Percentiles rank a stretch among this genome's conserved stretches.
These are phyloP conservation scores for Ceratocystis diversiconidia DNA, from an alignment of 2,329 filamentous ascomycete genomes.

Conservation along the genomic window DNA sequence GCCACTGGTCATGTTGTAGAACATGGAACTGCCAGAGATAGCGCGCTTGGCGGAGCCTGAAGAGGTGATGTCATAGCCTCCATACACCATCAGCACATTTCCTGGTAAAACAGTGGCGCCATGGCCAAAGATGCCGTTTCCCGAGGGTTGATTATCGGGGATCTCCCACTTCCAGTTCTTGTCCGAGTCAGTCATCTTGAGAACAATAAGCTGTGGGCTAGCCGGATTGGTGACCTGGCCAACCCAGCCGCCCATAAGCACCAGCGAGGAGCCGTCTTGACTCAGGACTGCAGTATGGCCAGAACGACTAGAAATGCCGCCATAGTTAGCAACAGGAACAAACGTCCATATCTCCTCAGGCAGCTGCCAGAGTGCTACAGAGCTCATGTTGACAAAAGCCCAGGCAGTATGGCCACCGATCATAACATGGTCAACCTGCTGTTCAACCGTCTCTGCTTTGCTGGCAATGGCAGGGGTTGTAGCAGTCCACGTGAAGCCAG, in stretches of 20 bases:
- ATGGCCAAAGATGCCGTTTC: constrained; percentile 44
- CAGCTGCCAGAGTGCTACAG: constrained; percentile 71
- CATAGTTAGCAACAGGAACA: constrained; percentile 31
- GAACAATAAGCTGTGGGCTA: constrained; percentile 62
- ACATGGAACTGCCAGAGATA: constrained; percentile 26
- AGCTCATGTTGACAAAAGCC: constrained; percentile 91
- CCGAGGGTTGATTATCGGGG: constrained; percentile 37
- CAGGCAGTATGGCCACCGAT: constrained; percentile 70
- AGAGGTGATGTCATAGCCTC: constrained; percentile 40
- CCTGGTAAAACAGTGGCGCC: constrained; percentile 49
- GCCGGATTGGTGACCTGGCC: constrained; percentile 65
- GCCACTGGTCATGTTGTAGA: constrained; percentile 45
- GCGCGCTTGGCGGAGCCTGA: constrained; percentile 26
- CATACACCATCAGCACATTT: constrained; percentile 54
- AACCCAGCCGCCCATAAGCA: constrained; percentile 86
- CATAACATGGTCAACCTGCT: constrained; percentile 65
- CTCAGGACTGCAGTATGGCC: constrained; percentile 77
- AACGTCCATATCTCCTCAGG: constrained; percentile 82
- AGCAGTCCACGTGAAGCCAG: constrained; percentile 71
- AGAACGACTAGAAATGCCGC: constrained; percentile 60
- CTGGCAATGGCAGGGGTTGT: constrained; percentile 57
- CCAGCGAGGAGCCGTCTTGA: constrained; percentile 60
- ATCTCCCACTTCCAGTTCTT: constrained; percentile 60
- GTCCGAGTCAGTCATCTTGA: constrained; percentile 62
- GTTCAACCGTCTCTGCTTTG: constrained; percentile 48